Percentiles rank a stretch among this genome's conserved stretches.
Conservation (phyloP, 2,329 filamentous ascomycete species). For the Penicillium frequentans region DNA sequence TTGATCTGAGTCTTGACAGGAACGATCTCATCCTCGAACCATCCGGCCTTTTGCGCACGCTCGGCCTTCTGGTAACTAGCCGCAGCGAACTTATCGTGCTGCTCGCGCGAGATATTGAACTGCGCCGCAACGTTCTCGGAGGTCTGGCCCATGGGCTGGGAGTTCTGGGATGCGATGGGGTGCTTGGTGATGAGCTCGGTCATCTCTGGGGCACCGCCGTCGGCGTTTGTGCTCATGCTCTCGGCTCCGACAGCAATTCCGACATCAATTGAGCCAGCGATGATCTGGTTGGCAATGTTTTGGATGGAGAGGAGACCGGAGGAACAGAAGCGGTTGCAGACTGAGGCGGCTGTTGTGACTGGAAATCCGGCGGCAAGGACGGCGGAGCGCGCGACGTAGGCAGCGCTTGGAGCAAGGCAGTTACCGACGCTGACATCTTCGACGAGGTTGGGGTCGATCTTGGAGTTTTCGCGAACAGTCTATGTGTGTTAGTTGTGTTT, state of each 20-base stretch:
- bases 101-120: conserved; percentile 64
- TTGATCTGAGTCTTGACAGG: conserved; percentile 80
- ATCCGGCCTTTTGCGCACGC: conserved; percentile 75
- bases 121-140: conserved; percentile 91
- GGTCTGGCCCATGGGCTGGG: conserved; percentile 87
- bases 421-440: conserved; percentile 88
- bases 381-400: conserved; percentile 86
- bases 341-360: conserved; percentile 72
- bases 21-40: conserved; percentile 83
- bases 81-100: conserved; percentile 83
- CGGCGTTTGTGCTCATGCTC: conserved; percentile 88
- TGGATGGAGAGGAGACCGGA: conserved; percentile 85
- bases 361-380: conserved; percentile 85
- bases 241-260: conserved; percentile 89
- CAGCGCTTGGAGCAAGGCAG: conserved; percentile 82
- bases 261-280: conserved; percentile 83
- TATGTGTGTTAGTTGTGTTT: conserved; percentile 25
- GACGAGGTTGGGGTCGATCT: conserved; percentile 80
- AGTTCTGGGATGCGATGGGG: conserved; percentile 82
- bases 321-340: conserved; percentile 87
- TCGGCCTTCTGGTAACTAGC: conserved; percentile 81
- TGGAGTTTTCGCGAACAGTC: conserved; percentile 75
- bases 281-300: conserved; percentile 90
- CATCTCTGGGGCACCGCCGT: conserved; percentile 78
- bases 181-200: conserved; percentile 74